These are phyloP conservation scores for Rhodotorula sp. DNA, from an alignment of 1,284 basidiomycete genomes.

Conservation along the genomic window DNA sequence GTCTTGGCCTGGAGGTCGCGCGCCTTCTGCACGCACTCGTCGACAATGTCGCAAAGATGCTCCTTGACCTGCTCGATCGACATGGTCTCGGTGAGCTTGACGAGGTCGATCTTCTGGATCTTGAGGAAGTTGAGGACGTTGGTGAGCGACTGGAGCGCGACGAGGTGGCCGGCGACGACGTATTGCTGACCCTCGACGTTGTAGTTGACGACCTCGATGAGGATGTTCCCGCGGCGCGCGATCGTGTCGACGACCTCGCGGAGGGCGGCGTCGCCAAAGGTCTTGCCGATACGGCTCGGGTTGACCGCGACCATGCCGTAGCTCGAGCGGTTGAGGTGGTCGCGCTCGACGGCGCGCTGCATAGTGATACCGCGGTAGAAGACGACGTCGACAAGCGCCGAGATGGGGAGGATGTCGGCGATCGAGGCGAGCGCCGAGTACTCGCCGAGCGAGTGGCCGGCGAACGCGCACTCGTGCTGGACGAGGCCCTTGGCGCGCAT, in stretches of 20 bases:
- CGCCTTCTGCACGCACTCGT: slow-evolving; percentile 75
- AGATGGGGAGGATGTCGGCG: slow-evolving; percentile 91
- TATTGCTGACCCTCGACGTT: slow-evolving; percentile 98
- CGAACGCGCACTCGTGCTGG: slow-evolving; percentile 87
- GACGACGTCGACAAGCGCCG: slow-evolving; percentile 87
- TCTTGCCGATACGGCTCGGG: slow-evolving; percentile 88
- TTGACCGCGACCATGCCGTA: slow-evolving; percentile 99
- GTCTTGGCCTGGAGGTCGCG: slow-evolving; percentile 72
- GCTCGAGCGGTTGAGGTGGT: slow-evolving; percentile 85
- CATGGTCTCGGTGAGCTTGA: slow-evolving; percentile 83
- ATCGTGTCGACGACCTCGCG: slow-evolving; percentile 94
- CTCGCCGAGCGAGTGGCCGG: slow-evolving; percentile 96
- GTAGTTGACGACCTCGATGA: slow-evolving; percentile 95
- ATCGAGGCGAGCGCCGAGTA: slow-evolving; percentile 97
- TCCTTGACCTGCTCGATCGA: slow-evolving; percentile 86
- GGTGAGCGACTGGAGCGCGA: slow-evolving; percentile 88
- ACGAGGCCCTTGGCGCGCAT: slow-evolving; percentile 95
- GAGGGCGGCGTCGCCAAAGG: slow-evolving; percentile 83
- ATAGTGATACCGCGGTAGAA: slow-evolving; percentile 99
- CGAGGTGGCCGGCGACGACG: slow-evolving; percentile 93
- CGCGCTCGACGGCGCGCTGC: slow-evolving; percentile 96
- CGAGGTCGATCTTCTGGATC: slow-evolving; percentile 93
- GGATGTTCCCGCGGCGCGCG: slow-evolving; percentile 69
- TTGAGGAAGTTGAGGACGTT: slow-evolving; percentile 92
- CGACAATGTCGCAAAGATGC: slow-evolving; percentile 87